A percentile compares a stretch with the other conserved stretches of the same genome.
Conservation (phyloP, 2,329 filamentous ascomycete species). For the Phyllosticta citrichinensis region DNA sequence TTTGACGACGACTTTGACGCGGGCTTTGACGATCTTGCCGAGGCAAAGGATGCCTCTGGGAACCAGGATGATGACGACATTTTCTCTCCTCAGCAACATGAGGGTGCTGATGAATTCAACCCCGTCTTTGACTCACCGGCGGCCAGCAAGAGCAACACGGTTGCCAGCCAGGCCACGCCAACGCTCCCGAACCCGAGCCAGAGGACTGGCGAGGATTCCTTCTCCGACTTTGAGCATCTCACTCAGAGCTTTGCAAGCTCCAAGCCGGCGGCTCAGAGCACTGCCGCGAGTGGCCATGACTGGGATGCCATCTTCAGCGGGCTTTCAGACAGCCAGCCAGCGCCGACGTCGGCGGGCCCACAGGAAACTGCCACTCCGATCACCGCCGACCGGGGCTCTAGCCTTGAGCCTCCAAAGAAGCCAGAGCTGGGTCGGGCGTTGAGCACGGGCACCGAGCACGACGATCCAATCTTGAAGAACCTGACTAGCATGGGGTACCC, state of each 20-base stretch:
- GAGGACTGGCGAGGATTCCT: slow-evolving; percentile 32
- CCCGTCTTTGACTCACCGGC: slow-evolving; percentile 64
- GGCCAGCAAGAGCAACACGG: slow-evolving; percentile 38
- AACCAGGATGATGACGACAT: slow-evolving; percentile 64
- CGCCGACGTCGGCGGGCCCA: slow-evolving; percentile 12
- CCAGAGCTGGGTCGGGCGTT: slow-evolving; percentile 56
- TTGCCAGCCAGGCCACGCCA: slow-evolving; percentile 33
- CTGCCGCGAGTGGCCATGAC: slow-evolving; percentile 50
- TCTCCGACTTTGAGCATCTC: slow-evolving; percentile 39
- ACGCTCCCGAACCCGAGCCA: slow-evolving; percentile 14
- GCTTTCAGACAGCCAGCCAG: slow-evolving; percentile 43
- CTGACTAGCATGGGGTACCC: slow-evolving; percentile 83
- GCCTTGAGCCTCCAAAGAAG: slow-evolving; percentile 13
- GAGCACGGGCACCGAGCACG: slow-evolving; percentile 65
- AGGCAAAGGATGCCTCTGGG: slow-evolving; percentile 65
- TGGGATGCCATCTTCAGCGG: slow-evolving; percentile 93
- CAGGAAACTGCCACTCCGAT: slow-evolving; percentile 24
- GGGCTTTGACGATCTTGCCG: slow-evolving; percentile 73
- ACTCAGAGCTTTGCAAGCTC: slow-evolving; percentile 31
- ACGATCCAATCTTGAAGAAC: slow-evolving; percentile 85
- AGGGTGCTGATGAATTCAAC: slow-evolving; percentile 68
- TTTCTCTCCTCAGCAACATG: slow-evolving; percentile 52
- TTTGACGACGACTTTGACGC: slow-evolving; percentile 68
- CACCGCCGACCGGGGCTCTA: slow-evolving; percentile 21
- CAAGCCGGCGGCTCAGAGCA: slow-evolving; percentile 27